phyloP scores from a whole-genome alignment of 1,284 basidiomycete species.

The Irpex lacteus region DNA sequence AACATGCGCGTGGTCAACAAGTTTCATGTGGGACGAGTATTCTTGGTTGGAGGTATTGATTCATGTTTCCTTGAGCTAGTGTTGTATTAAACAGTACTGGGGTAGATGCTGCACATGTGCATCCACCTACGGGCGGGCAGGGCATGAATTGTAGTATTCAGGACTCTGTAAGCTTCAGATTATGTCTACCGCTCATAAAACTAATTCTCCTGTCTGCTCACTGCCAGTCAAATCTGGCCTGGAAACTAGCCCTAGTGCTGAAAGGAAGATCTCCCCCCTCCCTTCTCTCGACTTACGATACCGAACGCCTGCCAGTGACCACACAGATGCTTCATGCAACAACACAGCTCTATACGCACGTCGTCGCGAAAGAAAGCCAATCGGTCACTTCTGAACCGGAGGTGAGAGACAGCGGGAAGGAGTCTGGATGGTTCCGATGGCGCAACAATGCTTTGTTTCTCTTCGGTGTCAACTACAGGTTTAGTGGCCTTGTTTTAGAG shows the following conservation, averaged over 20 bases:
- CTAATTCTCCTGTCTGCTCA: too few relatives aligned
- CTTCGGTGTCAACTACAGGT: too few relatives aligned
- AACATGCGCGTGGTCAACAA: background rate
- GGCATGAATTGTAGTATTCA: background rate
- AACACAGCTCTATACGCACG: constrained; percentile 11
- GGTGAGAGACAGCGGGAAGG: background rate
- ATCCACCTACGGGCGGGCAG: background rate
- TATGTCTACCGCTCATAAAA: too few relatives aligned
- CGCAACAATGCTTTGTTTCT: too few relatives aligned
- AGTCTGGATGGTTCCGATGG: background rate
- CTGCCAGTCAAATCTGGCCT: background rate
- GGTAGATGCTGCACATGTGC: background rate
- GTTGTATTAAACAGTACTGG: too few relatives aligned
- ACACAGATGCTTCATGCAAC: constrained; percentile 20
- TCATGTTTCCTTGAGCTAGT: too few relatives aligned
- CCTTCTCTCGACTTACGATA: background rate
- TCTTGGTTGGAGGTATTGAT: background rate
- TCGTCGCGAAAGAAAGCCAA: background rate
- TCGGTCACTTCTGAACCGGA: too few relatives aligned
- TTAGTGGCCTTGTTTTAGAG: too few relatives aligned
- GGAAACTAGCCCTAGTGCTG: too few relatives aligned
- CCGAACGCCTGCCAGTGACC: constrained; percentile 12
- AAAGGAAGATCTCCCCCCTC: too few relatives aligned
- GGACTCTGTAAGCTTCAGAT: background rate
- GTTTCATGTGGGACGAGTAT: background rate